Conservation (phyloP, 2,329 filamentous ascomycete genomes). For the Juglanconis oblonga region DNA sequence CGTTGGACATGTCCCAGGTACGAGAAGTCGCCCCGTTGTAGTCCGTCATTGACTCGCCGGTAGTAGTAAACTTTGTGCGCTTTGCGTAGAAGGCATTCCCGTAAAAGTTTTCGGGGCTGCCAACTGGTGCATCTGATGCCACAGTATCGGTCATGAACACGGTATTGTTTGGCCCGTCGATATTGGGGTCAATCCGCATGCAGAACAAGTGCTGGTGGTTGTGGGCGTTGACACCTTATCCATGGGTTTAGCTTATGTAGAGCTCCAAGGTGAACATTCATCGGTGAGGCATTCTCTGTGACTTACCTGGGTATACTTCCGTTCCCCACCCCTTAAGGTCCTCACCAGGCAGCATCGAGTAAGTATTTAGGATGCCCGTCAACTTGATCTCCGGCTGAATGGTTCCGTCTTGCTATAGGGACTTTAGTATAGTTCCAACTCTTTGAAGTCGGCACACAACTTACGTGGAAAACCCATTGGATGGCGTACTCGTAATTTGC, state of each 20-base stretch:
- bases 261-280: not conserved
- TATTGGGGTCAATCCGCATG: constrained; percentile 79
- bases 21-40: constrained; percentile 77
- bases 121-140: constrained; percentile 68
- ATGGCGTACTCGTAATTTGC: constrained; percentile 88
- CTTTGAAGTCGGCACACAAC: not conserved
- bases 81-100: constrained; percentile 88
- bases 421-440: not conserved
- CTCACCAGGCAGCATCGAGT: constrained; percentile 75
- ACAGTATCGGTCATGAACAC: constrained; percentile 80
- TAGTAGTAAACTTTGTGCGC: constrained; percentile 74
- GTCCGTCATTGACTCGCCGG: constrained; percentile 67
- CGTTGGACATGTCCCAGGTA: constrained; percentile 90
- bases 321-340: constrained; percentile 86
- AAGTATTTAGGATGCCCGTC: constrained; percentile 91
- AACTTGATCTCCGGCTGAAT: constrained; percentile 90
- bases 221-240: constrained; percentile 75
- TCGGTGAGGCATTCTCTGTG: not conserved
- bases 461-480: constrained; percentile 78
- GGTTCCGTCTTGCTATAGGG: constrained; percentile 70
- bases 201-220: constrained; percentile 97
- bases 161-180: constrained; percentile 82
- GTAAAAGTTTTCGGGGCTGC: constrained; percentile 78
- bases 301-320: constrained; percentile 71
- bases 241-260: not conserved